Conservation (phyloP, 768 basidiomycete species). For the Boletus tylopilopsis region DNA sequence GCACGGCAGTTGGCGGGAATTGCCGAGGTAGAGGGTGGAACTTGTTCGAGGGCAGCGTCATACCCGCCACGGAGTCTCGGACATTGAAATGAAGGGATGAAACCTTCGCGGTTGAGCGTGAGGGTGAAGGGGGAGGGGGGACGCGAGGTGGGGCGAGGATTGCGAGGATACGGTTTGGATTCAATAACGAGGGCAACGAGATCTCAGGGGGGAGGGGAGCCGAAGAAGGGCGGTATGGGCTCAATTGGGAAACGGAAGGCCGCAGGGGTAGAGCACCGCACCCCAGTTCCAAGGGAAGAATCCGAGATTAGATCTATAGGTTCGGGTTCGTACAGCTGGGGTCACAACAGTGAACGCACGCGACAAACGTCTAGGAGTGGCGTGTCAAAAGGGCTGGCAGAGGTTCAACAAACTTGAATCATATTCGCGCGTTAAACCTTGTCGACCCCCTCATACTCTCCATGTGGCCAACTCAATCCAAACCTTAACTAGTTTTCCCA, state of each 20-base stretch:
- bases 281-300: conserved; percentile 9
- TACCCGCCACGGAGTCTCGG: conserved; percentile 30
- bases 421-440: too few species aligned
- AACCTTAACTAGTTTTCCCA: conserved; percentile 51
- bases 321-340: too few species aligned
- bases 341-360: conserved; percentile 22
- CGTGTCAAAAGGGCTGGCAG: too few species aligned
- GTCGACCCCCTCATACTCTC: conserved; percentile 4
- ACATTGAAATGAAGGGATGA: conserved; percentile 23
- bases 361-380: conserved; percentile 31
- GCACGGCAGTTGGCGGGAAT: conserved; percentile 11
- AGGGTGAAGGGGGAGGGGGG: neutral
- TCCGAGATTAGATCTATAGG: conserved; percentile 27
- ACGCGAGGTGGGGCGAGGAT: conserved; percentile 3
- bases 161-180: conserved; percentile 7
- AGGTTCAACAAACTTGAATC: too few species aligned
- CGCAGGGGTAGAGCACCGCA: conserved; percentile 16
- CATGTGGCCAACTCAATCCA: conserved; percentile 50
- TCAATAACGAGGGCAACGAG: neutral
- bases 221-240: conserved; percentile 15
- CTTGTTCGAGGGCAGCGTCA: neutral
- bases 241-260: conserved; percentile 29
- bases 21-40: conserved; percentile 1
- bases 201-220: conserved; percentile 9
- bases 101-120: conserved; percentile 29